Evolutionary conservation across 2,329 filamentous ascomycete genomes (phyloP).

Genomic region (Plectosphaerella plurivora): DNA sequence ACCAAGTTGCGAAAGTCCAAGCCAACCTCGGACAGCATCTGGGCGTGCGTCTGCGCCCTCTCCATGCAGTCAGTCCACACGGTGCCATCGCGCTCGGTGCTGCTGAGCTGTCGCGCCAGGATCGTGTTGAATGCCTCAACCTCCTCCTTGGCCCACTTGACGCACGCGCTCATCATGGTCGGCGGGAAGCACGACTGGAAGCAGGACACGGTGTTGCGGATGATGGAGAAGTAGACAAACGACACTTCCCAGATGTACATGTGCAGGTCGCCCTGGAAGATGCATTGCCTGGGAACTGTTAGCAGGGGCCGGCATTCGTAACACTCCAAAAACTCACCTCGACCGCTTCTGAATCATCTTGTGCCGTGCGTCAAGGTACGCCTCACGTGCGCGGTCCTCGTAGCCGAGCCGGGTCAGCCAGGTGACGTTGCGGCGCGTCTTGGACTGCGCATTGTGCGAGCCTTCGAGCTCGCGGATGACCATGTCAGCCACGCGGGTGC

Average conservation of each 20-base stretch:
- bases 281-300: slow-evolving; percentile 64
- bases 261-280: slow-evolving; percentile 90
- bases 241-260: slow-evolving; percentile 94
- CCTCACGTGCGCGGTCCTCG: slow-evolving; percentile 82
- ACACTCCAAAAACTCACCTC: slow-evolving; percentile 51
- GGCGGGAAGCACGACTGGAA: slow-evolving; percentile 85
- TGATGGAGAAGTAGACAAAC: slow-evolving; percentile 91
- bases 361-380: slow-evolving; percentile 76
- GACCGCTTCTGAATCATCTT: slow-evolving; percentile 76
- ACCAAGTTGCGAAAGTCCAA: slow-evolving; percentile 85
- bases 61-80: slow-evolving; percentile 80
- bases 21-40: slow-evolving; percentile 77
- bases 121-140: slow-evolving; percentile 87
- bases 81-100: slow-evolving; percentile 69
- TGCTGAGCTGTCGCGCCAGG: slow-evolving; percentile 79
- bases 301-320: not conserved
- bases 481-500: slow-evolving; percentile 69
- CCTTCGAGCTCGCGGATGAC: slow-evolving; percentile 74
- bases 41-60: slow-evolving; percentile 74
- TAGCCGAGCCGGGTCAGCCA: slow-evolving; percentile 87
- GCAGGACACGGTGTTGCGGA: slow-evolving; percentile 86
- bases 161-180: slow-evolving; percentile 85
- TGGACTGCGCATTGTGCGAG: slow-evolving; percentile 69
- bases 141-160: slow-evolving; percentile 97
- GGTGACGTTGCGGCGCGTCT: slow-evolving; percentile 74